Percentiles rank a stretch among this genome's conserved stretches.
phyloP scores from a whole-genome alignment of 306 rosid species.

The Fragaria nilgerrensis region DNA sequence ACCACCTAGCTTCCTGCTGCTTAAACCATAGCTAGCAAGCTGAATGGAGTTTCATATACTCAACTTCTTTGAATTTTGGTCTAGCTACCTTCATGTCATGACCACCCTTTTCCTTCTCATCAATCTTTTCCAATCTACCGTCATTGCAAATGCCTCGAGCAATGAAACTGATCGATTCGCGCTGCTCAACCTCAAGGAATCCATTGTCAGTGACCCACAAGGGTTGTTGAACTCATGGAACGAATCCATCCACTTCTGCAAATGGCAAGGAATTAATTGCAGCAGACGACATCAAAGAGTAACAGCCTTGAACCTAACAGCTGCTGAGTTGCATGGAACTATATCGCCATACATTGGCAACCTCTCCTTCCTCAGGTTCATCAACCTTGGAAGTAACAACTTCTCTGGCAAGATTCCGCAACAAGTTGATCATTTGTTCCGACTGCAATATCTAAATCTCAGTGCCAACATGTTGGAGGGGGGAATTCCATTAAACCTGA shows the following conservation, averaged over 20 bases:
- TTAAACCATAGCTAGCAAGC: not conserved
- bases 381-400: constrained; percentile 16
- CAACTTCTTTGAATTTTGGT: not conserved
- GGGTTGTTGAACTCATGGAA: constrained; percentile 37
- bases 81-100: not conserved
- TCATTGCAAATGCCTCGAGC: not conserved
- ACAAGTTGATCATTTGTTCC: constrained; percentile 15
- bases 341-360: constrained; percentile 40
- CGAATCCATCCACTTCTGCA: constrained; percentile 10
- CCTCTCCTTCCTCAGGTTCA: not conserved
- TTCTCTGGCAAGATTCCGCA: constrained; percentile 25
- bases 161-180: constrained; percentile 24
- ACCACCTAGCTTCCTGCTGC: not conserved
- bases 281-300: not conserved
- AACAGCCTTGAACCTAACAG: constrained; percentile 7
- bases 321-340: constrained; percentile 19
- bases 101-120: not conserved
- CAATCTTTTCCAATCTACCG: not conserved
- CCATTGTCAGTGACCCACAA: constrained; percentile 26
- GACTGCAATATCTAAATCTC: not conserved
- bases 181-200: not conserved
- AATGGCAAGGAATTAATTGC: not conserved
- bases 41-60: not conserved
- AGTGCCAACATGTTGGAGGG: not conserved
- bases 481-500: constrained; percentile 11